Evolutionary conservation across 2,329 filamentous ascomycete genomes (phyloP).

Genomic region (Penicillium palitans): DNA sequence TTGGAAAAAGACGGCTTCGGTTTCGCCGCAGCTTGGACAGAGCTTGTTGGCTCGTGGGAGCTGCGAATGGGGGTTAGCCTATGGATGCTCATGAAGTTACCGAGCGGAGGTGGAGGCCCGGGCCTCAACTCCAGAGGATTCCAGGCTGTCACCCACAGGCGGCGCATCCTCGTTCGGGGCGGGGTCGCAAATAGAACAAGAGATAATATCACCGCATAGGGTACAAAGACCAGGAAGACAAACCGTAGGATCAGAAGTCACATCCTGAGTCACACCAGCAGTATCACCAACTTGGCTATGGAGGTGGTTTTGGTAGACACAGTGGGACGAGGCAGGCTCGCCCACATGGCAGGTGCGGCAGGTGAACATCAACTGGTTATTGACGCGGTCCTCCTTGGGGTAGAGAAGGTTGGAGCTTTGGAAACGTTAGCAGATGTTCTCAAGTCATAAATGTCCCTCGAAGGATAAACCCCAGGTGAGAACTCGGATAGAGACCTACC

Average conservation of each 20-base stretch:
- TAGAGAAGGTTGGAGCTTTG: slow-evolving; percentile 91
- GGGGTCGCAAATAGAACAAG: slow-evolving; percentile 55
- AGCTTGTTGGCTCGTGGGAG: slow-evolving; percentile 84
- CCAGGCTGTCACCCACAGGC: slow-evolving; percentile 11
- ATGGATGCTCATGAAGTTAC: slow-evolving; percentile 19
- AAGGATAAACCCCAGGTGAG: too few relatives aligned
- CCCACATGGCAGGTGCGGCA: slow-evolving; percentile 94
- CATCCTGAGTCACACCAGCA: slow-evolving; percentile 94
- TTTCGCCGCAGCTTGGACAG: slow-evolving; percentile 81
- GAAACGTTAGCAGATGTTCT: slow-evolving; percentile 23
- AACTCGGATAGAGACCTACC: slow-evolving; percentile 49
- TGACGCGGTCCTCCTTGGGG: slow-evolving; percentile 86
- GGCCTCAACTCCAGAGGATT: background rate
- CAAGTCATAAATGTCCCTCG: too few relatives aligned
- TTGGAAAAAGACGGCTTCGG: slow-evolving; percentile 97
- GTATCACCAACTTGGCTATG: slow-evolving; percentile 91
- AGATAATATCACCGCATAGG: slow-evolving; percentile 59
- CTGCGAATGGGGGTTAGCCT: slow-evolving; percentile 54
- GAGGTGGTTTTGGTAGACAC: slow-evolving; percentile 93
- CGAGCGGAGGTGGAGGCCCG: background rate
- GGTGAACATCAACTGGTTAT: slow-evolving; percentile 85
- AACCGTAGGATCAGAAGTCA: slow-evolving; percentile 97
- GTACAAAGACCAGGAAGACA: slow-evolving; percentile 63
- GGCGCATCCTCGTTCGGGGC: slow-evolving; percentile 22
- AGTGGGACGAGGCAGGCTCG: slow-evolving; percentile 81